phyloP scores from a whole-genome alignment of 768 basidiomycete genomes.

The Boletus reticulatus region DNA sequence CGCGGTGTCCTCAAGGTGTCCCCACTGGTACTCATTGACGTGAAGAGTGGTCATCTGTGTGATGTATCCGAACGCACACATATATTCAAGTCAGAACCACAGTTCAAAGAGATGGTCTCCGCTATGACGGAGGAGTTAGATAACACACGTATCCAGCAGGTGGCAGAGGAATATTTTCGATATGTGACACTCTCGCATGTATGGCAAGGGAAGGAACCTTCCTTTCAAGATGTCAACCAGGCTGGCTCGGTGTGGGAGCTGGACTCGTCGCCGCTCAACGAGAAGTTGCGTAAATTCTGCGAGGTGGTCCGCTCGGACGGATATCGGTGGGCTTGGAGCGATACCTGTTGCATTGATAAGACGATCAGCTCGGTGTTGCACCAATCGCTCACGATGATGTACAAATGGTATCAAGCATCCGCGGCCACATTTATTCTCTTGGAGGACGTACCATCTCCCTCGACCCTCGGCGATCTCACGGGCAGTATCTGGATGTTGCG shows the following conservation, averaged over 20 bases:
- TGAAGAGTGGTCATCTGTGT: background rate
- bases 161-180: no score
- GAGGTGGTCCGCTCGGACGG: background rate
- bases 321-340: no score
- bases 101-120: conserved; percentile 5
- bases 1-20: background rate
- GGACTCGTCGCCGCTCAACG: background rate
- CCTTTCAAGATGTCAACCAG: no score
- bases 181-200: no score
- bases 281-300: conserved; percentile 12
- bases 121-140: conserved; percentile 4
- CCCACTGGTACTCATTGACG: background rate
- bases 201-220: no score
- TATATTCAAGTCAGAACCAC: background rate
- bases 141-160: no score
- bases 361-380: no score
- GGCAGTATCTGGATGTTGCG: conserved; percentile 9
- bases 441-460: background rate
- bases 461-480: background rate
- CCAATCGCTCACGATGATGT: no score
- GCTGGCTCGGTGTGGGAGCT: conserved; percentile 5
- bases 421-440: conserved; percentile 5
- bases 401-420: no score
- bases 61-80: background rate
- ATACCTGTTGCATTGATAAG: no score